A percentile compares a stretch with the other conserved stretches of the same genome.
Evolutionary conservation across 345 rosid species (phyloP).

Genomic region (Litchi chinensis): DNA sequence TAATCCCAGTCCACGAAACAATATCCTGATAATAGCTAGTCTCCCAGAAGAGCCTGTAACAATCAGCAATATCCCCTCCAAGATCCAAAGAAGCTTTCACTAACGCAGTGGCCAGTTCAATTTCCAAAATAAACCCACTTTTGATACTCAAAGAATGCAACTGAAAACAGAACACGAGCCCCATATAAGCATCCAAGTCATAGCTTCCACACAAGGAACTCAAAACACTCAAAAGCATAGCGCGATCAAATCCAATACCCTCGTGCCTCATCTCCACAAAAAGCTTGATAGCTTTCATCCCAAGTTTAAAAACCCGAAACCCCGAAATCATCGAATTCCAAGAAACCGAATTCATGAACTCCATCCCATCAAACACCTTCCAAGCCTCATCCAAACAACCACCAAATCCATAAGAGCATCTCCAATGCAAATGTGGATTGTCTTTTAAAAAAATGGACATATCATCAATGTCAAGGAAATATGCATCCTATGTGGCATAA

Average conservation of each 20-base stretch:
- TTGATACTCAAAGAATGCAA: constrained; percentile 61
- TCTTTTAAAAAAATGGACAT: no score
- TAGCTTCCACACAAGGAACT: constrained; percentile 49
- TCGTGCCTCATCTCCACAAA: constrained; percentile 54
- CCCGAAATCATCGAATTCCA: constrained; percentile 90
- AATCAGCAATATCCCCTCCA: constrained; percentile 53
- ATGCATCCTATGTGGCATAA: no score
- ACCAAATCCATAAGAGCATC: no score
- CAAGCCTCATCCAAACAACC: constrained; percentile 51
- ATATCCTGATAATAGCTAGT: no score
- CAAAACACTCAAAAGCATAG: constrained; percentile 63
- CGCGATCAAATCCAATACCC: constrained; percentile 73
- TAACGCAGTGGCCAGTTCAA: constrained; percentile 70
- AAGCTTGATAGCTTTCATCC: constrained; percentile 43
- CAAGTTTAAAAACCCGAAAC: constrained; percentile 51
- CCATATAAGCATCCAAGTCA: constrained; percentile 33
- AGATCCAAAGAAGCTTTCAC: constrained; percentile 74
- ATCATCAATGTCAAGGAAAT: no score
- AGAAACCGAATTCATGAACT: constrained; percentile 50
- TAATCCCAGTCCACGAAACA: no score
- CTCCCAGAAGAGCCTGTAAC: no score
- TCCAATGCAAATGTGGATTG: no score
- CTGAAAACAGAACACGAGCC: constrained; percentile 55
- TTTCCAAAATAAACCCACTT: constrained; percentile 53
- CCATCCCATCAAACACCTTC: constrained; percentile 57